Conservation (phyloP, 805 yeast genomes). For the Hanseniaspora mollemarum region DNA sequence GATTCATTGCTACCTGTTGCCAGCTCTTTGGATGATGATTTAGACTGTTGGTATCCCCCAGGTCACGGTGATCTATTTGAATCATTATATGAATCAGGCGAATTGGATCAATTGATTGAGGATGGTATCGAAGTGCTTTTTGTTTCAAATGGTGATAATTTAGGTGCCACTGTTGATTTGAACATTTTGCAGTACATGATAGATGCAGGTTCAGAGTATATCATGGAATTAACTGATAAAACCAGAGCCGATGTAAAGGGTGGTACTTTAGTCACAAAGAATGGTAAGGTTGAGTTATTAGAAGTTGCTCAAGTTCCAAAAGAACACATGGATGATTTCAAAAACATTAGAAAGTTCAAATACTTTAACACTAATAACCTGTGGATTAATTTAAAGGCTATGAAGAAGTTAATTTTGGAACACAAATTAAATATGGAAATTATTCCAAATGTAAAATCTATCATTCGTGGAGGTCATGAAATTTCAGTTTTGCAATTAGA, state of each 20-base stretch:
- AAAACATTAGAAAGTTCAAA: constrained; percentile 93
- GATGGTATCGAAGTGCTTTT: constrained; percentile 92
- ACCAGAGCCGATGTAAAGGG: constrained; percentile 99
- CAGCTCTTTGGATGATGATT: constrained; percentile 52
- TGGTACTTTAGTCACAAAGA: constrained; percentile 94
- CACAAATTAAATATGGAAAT: constrained; percentile 81
- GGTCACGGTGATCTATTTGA: constrained; percentile 98
- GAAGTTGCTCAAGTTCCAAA: constrained; percentile 98
- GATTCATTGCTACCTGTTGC: constrained; percentile 97
- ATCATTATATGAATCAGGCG: constrained; percentile 77
- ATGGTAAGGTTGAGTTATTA: constrained; percentile 83
- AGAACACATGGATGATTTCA: constrained; percentile 95
- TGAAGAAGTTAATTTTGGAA: constrained; percentile 79
- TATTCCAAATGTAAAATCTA: constrained; percentile 85
- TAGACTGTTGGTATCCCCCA: constrained; percentile 97
- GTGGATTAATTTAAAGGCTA: constrained; percentile 92
- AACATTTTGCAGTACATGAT: constrained; percentile 86
- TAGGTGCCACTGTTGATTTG: constrained; percentile 95
- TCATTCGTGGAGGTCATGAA: constrained; percentile 64
- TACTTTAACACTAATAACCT: constrained; percentile 96
- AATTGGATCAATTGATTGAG: constrained; percentile 74
- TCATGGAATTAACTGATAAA: constrained; percentile 97
- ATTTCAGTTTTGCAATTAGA: constrained; percentile 86
- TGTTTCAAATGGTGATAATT: constrained; percentile 95
- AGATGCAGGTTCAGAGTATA: constrained; percentile 81